phyloP scores from a whole-genome alignment of 305 asterid genomes.

The Fraxinus platypoda region DNA sequence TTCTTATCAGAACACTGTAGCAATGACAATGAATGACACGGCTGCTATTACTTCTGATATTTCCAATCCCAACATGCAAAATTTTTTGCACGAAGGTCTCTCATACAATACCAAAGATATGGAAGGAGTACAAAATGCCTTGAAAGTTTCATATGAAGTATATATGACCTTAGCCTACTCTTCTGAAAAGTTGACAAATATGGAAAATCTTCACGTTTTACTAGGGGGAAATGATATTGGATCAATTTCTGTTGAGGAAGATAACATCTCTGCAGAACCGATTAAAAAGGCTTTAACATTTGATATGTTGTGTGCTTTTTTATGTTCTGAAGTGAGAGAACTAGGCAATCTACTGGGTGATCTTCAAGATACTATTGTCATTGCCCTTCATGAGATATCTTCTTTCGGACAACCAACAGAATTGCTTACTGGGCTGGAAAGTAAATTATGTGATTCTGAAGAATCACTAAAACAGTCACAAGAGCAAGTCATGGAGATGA shows the following conservation, averaged over 20 bases:
- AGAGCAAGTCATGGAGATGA: slow-evolving; percentile 64
- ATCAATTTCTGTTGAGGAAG: slow-evolving; percentile 44
- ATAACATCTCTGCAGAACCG: slow-evolving; percentile 46
- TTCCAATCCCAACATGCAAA: slow-evolving; percentile 31
- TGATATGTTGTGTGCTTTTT: slow-evolving; percentile 52
- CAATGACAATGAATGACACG: slow-evolving; percentile 23
- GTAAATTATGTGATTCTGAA: slow-evolving; percentile 58
- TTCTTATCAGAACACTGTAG: background rate
- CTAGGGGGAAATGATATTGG: slow-evolving; percentile 48
- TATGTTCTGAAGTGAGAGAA: slow-evolving; percentile 66
- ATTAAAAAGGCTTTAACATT: slow-evolving; percentile 58
- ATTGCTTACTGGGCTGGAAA: slow-evolving; percentile 29
- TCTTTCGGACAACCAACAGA: slow-evolving; percentile 36
- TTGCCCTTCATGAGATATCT: slow-evolving; percentile 44
- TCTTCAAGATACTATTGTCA: slow-evolving; percentile 44
- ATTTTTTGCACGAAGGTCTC: slow-evolving; percentile 29
- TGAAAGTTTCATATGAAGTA: slow-evolving; percentile 52
- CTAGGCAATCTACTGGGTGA: slow-evolving; percentile 42
- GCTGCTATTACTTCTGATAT: slow-evolving; percentile 22
- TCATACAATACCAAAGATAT: slow-evolving; percentile 32
- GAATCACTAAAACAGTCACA: slow-evolving; percentile 50
- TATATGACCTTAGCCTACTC: slow-evolving; percentile 51
- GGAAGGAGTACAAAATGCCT: slow-evolving; percentile 42
- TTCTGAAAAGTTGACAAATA: slow-evolving; percentile 61
- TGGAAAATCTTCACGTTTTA: slow-evolving; percentile 52